Percentiles rank a stretch among this genome's conserved stretches.
These are phyloP conservation scores for Hyparrhenia diplandra DNA, from an alignment of 176 grass and related monocot species.

Conservation along the genomic window DNA sequence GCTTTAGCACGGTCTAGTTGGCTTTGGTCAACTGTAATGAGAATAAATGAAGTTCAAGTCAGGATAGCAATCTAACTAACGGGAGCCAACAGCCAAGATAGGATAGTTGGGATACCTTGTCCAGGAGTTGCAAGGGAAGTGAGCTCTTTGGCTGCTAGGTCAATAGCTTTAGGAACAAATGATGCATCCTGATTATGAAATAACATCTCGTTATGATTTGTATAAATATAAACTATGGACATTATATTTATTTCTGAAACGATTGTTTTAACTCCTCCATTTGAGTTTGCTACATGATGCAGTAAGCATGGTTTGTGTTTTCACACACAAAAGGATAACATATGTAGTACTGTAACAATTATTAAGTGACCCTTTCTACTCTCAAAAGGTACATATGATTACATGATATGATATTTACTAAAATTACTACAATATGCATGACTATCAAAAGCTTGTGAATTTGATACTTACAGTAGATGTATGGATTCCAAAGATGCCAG, in stretches of 20 bases:
- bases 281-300: neutral
- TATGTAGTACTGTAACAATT: neutral
- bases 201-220: neutral
- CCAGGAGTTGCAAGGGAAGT: conserved; percentile 78
- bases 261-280: neutral
- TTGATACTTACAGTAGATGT: conserved; percentile 74
- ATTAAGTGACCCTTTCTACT: neutral
- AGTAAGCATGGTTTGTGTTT: neutral
- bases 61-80: conserved; percentile 19
- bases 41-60: conserved; percentile 27
- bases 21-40: conserved; percentile 61
- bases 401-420: neutral
- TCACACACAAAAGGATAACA: neutral
- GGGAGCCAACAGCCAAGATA: conserved; percentile 18
- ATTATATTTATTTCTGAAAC: neutral
- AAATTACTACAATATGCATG: neutral
- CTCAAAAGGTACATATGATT: neutral
- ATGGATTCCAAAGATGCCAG: conserved; percentile 94
- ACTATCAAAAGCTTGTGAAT: neutral
- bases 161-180: conserved; percentile 83
- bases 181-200: conserved; percentile 62
- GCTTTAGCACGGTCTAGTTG: conserved; percentile 88
- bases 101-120: conserved; percentile 50
- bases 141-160: conserved; percentile 83
- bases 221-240: neutral